Percentiles rank a stretch among this genome's conserved stretches.
Evolutionary conservation across 108 stramenopile species (phyloP).

Genomic region (Nitzschia putrida): DNA sequence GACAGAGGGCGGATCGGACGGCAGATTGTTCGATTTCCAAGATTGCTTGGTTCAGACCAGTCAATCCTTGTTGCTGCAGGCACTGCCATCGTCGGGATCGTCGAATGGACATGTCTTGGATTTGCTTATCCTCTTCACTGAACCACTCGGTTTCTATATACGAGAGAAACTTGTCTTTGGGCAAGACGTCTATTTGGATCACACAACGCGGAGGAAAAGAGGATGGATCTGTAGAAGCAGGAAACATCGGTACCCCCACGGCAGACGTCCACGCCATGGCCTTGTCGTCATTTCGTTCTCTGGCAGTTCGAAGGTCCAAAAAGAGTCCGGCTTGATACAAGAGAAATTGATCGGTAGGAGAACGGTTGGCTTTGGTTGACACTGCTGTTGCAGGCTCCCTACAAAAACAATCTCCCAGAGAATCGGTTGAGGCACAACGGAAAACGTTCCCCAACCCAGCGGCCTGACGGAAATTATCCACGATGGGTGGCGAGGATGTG

Average conservation of each 20-base stretch:
- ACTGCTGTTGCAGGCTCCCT: background rate
- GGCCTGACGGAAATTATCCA: constrained; percentile 39
- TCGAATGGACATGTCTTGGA: constrained; percentile 14
- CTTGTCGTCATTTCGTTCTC: constrained; percentile 32
- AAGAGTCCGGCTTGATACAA: constrained; percentile 26
- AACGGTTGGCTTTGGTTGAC: background rate
- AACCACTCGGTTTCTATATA: constrained; percentile 40
- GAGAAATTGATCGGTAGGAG: constrained; percentile 9
- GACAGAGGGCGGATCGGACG: constrained; percentile 26
- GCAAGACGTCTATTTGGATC: constrained; percentile 38
- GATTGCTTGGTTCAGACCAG: constrained; percentile 53
- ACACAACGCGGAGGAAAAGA: constrained; percentile 11
- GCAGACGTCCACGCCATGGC: constrained; percentile 38
- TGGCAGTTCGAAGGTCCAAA: constrained; percentile 40
- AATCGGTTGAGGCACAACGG: constrained; percentile 42
- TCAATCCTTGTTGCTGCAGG: constrained; percentile 41
- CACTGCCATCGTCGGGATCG: constrained; percentile 36
- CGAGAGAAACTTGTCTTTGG: constrained; percentile 8
- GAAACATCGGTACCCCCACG: too few species aligned
- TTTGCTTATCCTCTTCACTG: constrained; percentile 9
- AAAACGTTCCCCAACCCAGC: constrained; percentile 28
- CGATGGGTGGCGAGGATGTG: background rate
- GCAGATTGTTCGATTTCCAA: constrained; percentile 38
- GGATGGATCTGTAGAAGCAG: too few species aligned
- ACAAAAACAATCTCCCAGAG: constrained; percentile 10